Evolutionary conservation across 1,139 yeast species (phyloP), one percentile per base, ranked within the genome.

Genomic region (Candida gigantensis): DNA sequence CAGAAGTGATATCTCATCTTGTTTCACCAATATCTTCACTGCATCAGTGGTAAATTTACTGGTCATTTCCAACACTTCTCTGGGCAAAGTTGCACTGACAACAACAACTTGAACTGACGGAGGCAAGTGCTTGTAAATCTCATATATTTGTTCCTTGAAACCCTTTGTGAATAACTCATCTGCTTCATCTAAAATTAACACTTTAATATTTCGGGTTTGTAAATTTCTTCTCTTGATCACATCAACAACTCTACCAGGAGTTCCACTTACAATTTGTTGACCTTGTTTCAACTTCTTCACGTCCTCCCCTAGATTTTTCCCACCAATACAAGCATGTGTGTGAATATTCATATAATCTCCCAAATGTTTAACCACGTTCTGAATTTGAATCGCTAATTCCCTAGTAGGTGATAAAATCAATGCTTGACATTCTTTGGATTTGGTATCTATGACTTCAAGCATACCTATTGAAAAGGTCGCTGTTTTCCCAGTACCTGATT

Each of bases 401-500:
- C 98, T 76, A 2, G 97, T 92, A n/a, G 98, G 97, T 5, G 96
- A 87, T 34, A 92, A 68, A 8, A 92, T 84, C 34, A 92, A 68
- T 5, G 96, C 96, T 61, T 86, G 95, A 31, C 82, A 73, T 37
- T 84, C 89, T 49, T 77, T 74, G 38, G 77, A 68, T 43, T 72
- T 76, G 18, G 84, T 59, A 46, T 89, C 95, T 14, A 88, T 71
- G 13, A 75, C 88, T 58, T 90, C 89, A 38, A 92, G 68, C 83
- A 87, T 84, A 8, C 96, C 96, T 40, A 92, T 88, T 11, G 96
- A 77, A 58, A 92, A 92, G 0, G 98, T 92, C 14, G 97, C 98
- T 0, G 98, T 92, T 60, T 92, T 92, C 55, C 98, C 98, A 1
- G 98, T 92, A 44, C 98, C 98, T 4, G 96, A 87, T 59, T 92